A percentile compares a stretch with the other conserved stretches of the same genome.
Evolutionary conservation across 768 basidiomycete species (phyloP).

Genomic region (Hebeloma cylindrosporum): DNA sequence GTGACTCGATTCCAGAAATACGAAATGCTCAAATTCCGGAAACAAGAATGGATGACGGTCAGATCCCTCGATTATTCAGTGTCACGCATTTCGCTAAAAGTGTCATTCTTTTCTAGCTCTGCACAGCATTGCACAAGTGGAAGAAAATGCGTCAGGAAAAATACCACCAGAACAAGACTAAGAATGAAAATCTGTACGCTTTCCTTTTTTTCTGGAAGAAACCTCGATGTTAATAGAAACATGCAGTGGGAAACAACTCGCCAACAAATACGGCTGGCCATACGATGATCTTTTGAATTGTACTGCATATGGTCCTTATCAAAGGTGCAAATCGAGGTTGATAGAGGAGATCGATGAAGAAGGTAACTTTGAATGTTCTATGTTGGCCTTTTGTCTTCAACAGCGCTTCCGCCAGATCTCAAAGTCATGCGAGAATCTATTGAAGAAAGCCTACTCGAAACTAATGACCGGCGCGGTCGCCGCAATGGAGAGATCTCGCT

Average conservation of each 20-base stretch:
- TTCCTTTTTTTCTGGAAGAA: background rate
- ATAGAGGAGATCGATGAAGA: conserved; percentile 36
- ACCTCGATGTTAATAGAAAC: background rate
- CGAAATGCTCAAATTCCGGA: conserved; percentile 5
- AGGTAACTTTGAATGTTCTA: conserved; percentile 37
- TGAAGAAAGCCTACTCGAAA: conserved; percentile 23
- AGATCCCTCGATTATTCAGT: background rate
- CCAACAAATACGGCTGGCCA: conserved; percentile 42
- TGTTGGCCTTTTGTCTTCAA: background rate
- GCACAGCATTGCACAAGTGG: conserved; percentile 24
- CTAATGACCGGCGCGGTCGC: conserved; percentile 23
- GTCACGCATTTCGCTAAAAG: background rate
- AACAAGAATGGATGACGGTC: conserved; percentile 26
- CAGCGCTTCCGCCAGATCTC: conserved; percentile 22
- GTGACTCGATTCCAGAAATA: conserved; percentile 13
- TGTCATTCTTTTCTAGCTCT: conserved; percentile 20
- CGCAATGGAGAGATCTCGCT: conserved; percentile 22
- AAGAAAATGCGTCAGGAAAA: conserved; percentile 8
- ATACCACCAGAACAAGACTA: conserved; percentile 6
- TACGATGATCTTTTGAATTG: conserved; percentile 40
- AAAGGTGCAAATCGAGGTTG: conserved; percentile 34
- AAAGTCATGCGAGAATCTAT: conserved; percentile 22
- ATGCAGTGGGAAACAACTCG: conserved; percentile 37
- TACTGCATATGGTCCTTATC: conserved; percentile 39
- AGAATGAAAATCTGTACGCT: conserved; percentile 23